These are phyloP conservation scores for Neurospora terricola DNA, from an alignment of 495 filamentous ascomycete species.

Conservation along the genomic window DNA sequence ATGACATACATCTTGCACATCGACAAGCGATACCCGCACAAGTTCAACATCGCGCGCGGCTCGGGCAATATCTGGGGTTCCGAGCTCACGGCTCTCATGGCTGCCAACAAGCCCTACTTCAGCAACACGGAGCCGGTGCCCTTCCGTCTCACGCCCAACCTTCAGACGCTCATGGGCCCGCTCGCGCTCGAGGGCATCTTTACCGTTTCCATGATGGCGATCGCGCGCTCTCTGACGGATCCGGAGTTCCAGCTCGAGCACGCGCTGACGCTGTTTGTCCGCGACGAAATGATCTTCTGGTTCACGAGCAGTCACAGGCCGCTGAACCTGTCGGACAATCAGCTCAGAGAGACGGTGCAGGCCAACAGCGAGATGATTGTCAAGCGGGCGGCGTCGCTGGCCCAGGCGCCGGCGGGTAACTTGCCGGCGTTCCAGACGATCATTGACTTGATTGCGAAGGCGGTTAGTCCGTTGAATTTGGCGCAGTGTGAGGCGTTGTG, in stretches of 20 bases:
- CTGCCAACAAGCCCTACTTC: constrained; percentile 72
- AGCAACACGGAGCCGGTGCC: constrained; percentile 89
- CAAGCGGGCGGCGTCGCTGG: constrained; percentile 75
- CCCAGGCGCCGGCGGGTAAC: constrained; percentile 50
- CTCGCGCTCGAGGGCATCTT: constrained; percentile 93
- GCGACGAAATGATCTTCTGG: constrained; percentile 98
- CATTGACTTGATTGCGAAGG: constrained; percentile 77
- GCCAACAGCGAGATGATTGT: constrained; percentile 83
- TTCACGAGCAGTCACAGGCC: constrained; percentile 69
- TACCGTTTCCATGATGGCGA: constrained; percentile 83
- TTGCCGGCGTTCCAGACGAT: constrained; percentile 94
- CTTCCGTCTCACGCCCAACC: constrained; percentile 93
- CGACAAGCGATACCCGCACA: constrained; percentile 86
- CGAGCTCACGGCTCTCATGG: constrained; percentile 80
- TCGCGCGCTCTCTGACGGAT: constrained; percentile 91
- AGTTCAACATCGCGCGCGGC: constrained; percentile 79
- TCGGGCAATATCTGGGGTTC: constrained; percentile 95
- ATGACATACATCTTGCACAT: constrained; percentile 98
- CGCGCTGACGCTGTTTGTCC: constrained; percentile 84
- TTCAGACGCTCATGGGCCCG: constrained; percentile 91
- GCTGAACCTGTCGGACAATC: constrained; percentile 47
- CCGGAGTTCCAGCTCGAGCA: constrained; percentile 84
- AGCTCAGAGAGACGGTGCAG: constrained; percentile 79
- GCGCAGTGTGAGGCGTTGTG: constrained; percentile 81
- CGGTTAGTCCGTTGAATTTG: constrained; percentile 79